A percentile compares a stretch with the other conserved stretches of the same genome.
These are phyloP conservation scores for Otatea glauca DNA, from an alignment of 176 grass and related monocot species.

Conservation along the genomic window DNA sequence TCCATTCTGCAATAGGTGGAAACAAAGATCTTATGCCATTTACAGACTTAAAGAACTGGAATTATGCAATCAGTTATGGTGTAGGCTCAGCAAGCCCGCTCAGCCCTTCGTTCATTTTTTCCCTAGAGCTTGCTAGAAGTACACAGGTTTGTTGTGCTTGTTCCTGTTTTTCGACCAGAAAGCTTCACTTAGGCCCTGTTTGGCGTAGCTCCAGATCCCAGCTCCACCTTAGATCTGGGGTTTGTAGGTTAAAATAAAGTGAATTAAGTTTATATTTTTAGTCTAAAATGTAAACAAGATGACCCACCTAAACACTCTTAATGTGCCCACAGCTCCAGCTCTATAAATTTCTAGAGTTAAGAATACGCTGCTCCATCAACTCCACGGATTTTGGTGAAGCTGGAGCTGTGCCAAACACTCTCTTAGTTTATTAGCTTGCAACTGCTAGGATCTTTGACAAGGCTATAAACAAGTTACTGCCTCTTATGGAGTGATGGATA, in stretches of 20 bases:
- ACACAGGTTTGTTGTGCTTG: conserved; percentile 56
- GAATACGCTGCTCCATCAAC: too few relatives aligned
- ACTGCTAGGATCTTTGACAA: not conserved
- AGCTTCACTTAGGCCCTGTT: too few relatives aligned
- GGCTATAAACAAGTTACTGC: not conserved
- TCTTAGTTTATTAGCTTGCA: conserved; percentile 30
- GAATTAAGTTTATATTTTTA: too few relatives aligned
- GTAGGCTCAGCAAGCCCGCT: conserved; percentile 77
- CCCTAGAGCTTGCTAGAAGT: conserved; percentile 72
- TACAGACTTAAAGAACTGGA: conserved; percentile 82
- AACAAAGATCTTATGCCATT: conserved; percentile 59
- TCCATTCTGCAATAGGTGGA: conserved; percentile 54
- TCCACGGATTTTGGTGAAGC: too few relatives aligned
- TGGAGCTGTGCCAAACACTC: too few relatives aligned
- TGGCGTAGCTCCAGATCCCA: too few relatives aligned
- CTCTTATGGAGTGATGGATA: not conserved
- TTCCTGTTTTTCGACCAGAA: conserved; percentile 14
- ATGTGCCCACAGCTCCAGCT: too few relatives aligned
- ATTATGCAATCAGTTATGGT: conserved; percentile 83
- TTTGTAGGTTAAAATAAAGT: too few relatives aligned
- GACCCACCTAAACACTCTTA: too few relatives aligned
- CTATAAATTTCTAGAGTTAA: too few relatives aligned
- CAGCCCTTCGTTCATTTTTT: conserved; percentile 84
- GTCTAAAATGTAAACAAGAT: too few relatives aligned
- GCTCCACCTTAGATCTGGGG: too few relatives aligned